Evolutionary conservation across 495 filamentous ascomycete species (phyloP).

Genomic region (Cudoniella acicularis): DNA sequence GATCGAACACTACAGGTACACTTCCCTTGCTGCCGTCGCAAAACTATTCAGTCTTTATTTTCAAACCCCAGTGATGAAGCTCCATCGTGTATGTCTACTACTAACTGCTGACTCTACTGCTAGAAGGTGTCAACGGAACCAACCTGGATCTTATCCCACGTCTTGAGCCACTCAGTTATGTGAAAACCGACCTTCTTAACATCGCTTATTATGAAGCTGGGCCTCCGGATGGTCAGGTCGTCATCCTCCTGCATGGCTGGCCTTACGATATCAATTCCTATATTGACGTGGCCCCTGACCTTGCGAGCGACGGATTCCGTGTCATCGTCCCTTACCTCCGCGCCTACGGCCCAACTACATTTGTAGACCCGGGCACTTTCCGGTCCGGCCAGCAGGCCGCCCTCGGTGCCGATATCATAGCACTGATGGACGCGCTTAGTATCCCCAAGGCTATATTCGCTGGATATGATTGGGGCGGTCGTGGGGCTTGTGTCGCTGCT

Average conservation of each 20-base stretch:
- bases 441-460: not conserved
- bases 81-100: too few relatives aligned
- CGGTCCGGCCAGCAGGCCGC: not conserved
- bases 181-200: constrained; percentile 4
- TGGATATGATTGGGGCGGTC: not conserved
- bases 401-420: not conserved
- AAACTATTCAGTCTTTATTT: too few relatives aligned
- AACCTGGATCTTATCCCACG: too few relatives aligned
- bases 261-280: constrained; percentile 25
- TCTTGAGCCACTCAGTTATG: constrained; percentile 7
- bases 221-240: not conserved
- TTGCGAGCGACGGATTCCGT: constrained; percentile 20
- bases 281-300: constrained; percentile 19
- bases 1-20: too few relatives aligned
- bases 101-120: too few relatives aligned
- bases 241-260: constrained; percentile 22
- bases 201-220: constrained; percentile 5
- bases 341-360: constrained; percentile 23
- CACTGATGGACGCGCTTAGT: not conserved
- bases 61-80: too few relatives aligned
- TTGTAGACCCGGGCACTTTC: constrained; percentile 14
- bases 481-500: not conserved
- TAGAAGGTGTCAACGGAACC: too few relatives aligned
- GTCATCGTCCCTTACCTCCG: constrained; percentile 27
- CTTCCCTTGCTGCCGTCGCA: too few relatives aligned